A percentile compares a stretch with the other conserved stretches of the same genome.
Evolutionary conservation across 75 land plant genomes (phyloP).

Genomic region (Sequoia sempervirens): DNA sequence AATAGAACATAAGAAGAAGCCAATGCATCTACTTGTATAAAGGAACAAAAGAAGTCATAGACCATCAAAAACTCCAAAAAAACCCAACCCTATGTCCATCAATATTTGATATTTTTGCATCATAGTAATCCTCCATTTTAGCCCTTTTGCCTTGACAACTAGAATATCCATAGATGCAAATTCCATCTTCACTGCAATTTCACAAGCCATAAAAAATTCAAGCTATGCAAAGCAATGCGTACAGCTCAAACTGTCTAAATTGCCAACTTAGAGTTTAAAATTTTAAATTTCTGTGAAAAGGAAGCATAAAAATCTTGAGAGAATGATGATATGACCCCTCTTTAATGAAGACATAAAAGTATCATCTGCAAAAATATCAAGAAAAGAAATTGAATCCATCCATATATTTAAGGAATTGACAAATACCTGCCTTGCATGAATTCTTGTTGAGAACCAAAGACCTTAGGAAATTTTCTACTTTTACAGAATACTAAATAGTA

Average conservation of each 20-base stretch:
- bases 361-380: background rate
- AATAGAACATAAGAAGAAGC: background rate
- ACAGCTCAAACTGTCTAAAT: background rate
- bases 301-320: background rate
- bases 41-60: background rate
- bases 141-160: slow-evolving; percentile 70
- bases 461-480: background rate
- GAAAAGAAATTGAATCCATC: background rate
- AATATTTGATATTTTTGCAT: slow-evolving; percentile 53
- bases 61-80: slow-evolving; percentile 92
- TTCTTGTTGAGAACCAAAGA: background rate
- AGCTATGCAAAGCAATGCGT: background rate
- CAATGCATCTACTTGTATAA: background rate
- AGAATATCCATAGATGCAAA: slow-evolving; percentile 62
- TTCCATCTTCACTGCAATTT: slow-evolving; percentile 63
- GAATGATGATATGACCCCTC: background rate
- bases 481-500: background rate
- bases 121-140: slow-evolving; percentile 77
- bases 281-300: background rate
- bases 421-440: background rate
- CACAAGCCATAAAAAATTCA: background rate
- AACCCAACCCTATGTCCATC: slow-evolving; percentile 48
- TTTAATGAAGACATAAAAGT: background rate
- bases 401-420: background rate
- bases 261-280: background rate